Evolutionary conservation across 306 rosid genomes (phyloP).

Genomic region (Dryas drummondii): DNA sequence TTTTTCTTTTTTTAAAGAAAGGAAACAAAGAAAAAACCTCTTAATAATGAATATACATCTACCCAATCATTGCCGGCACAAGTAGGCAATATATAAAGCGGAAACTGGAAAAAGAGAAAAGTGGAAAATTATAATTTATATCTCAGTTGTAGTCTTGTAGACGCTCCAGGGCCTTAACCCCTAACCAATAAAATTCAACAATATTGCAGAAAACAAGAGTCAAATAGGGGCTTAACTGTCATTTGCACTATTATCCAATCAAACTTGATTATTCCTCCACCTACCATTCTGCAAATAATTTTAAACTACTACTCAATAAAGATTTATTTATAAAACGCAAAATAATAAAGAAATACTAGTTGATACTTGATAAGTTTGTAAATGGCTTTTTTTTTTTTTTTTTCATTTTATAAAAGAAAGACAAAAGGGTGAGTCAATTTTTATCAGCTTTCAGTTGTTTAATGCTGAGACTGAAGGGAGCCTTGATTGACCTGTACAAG

Average conservation of each 20-base stretch:
- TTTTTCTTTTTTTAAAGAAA: no score
- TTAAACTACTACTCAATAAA: not conserved
- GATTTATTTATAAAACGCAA: not conserved
- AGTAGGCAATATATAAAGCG: not conserved
- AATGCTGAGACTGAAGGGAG: slow-evolving; percentile 31
- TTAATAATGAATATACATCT: not conserved
- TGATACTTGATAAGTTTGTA: not conserved
- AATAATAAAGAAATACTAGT: not conserved
- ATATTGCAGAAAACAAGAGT: slow-evolving; percentile 10
- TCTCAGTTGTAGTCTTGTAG: not conserved
- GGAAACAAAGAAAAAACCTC: no score
- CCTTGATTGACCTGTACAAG: slow-evolving; percentile 39
- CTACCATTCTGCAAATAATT: not conserved
- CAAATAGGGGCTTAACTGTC: slow-evolving; percentile 17
- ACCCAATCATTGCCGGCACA: not conserved
- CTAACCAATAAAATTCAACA: slow-evolving; percentile 13
- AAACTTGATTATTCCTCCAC: not conserved
- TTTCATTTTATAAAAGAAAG: not conserved
- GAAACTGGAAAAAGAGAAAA: not conserved
- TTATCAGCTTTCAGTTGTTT: slow-evolving; percentile 29
- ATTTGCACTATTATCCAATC: not conserved
- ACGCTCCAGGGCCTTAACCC: not conserved
- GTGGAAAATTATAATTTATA: not conserved
- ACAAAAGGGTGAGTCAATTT: slow-evolving; percentile 33
- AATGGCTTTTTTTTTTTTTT: not conserved